Conservation (phyloP, 257 asterid genomes). For the Gentiana dahurica region DNA sequence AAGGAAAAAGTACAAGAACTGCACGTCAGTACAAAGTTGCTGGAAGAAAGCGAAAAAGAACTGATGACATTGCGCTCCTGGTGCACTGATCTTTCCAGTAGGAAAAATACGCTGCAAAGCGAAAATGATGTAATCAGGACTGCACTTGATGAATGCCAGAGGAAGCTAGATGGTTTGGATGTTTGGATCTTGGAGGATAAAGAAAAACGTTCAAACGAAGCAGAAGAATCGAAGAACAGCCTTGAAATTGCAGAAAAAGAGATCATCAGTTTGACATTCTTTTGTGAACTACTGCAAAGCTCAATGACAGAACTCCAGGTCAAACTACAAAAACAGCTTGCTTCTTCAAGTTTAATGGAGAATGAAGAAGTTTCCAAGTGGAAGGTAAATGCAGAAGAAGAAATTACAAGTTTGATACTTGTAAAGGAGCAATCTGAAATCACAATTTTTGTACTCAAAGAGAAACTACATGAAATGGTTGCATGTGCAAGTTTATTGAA, state of each 20-base stretch:
- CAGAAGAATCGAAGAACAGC: slow-evolving; percentile 27
- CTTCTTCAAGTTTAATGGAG: slow-evolving; percentile 22
- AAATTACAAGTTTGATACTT: slow-evolving; percentile 24
- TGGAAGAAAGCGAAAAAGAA: slow-evolving; percentile 39
- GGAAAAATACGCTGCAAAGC: slow-evolving; percentile 4
- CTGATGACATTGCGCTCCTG: slow-evolving; percentile 28
- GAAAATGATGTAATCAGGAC: slow-evolving; percentile 24
- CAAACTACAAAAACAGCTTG: slow-evolving; percentile 44
- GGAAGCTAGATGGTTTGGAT: slow-evolving; percentile 27
- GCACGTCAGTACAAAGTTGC: slow-evolving; percentile 16
- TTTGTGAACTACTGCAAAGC: slow-evolving; percentile 59
- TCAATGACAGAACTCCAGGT: slow-evolving; percentile 34
- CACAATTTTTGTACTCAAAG: slow-evolving; percentile 33
- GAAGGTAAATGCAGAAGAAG: slow-evolving; percentile 32
- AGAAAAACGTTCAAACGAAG: slow-evolving; percentile 24
- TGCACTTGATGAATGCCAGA: slow-evolving; percentile 38
- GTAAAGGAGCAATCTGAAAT: slow-evolving; percentile 59
- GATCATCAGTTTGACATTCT: slow-evolving; percentile 23
- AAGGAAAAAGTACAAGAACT: slow-evolving; percentile 51
- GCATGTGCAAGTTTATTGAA: slow-evolving; percentile 19
- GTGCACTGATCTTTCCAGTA: slow-evolving; percentile 42
- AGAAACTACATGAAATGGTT: slow-evolving; percentile 44
- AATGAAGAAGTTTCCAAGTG: no score
- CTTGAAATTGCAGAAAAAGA: slow-evolving; percentile 44
- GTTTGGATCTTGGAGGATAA: slow-evolving; percentile 23